Conservation (phyloP, 768 basidiomycete genomes). For the Hericium erinaceus region DNA sequence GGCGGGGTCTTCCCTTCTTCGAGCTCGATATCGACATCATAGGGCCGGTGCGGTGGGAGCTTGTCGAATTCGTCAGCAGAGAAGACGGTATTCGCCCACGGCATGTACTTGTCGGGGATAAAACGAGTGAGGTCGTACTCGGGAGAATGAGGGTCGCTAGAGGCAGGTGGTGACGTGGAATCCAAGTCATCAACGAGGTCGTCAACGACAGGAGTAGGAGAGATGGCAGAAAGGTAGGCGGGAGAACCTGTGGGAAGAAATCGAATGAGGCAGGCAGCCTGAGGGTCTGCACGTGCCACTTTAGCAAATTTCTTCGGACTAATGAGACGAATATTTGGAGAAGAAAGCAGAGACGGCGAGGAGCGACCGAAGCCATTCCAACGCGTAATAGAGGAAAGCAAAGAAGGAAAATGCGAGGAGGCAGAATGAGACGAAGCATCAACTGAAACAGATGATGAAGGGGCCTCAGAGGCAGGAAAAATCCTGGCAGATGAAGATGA, state of each 20-base stretch:
- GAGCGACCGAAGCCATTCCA: too few relatives aligned
- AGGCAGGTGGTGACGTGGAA: not conserved
- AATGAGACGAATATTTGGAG: too few relatives aligned
- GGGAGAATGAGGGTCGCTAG: not conserved
- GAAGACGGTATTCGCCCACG: not conserved
- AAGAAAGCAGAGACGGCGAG: too few relatives aligned
- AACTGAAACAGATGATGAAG: too few relatives aligned
- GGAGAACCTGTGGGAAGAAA: not conserved
- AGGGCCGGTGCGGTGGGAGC: conserved; percentile 9
- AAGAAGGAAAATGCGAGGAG: too few relatives aligned
- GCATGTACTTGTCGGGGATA: not conserved
- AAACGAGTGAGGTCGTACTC: not conserved
- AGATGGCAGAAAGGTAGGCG: not conserved
- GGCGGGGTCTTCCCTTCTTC: conserved; percentile 3
- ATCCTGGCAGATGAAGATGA: too few relatives aligned
- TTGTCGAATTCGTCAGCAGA: not conserved
- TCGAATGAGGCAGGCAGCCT: not conserved
- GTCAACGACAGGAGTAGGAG: not conserved
- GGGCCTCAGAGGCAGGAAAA: too few relatives aligned
- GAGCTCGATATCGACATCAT: conserved; percentile 14
- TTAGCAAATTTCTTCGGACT: too few relatives aligned
- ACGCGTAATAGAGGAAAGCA: too few relatives aligned
- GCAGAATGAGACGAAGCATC: too few relatives aligned
- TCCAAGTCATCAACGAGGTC: not conserved
- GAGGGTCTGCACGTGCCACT: too few relatives aligned